Conservation (phyloP, 1,284 basidiomycete species). For the Papiliotrema terrestris region DNA sequence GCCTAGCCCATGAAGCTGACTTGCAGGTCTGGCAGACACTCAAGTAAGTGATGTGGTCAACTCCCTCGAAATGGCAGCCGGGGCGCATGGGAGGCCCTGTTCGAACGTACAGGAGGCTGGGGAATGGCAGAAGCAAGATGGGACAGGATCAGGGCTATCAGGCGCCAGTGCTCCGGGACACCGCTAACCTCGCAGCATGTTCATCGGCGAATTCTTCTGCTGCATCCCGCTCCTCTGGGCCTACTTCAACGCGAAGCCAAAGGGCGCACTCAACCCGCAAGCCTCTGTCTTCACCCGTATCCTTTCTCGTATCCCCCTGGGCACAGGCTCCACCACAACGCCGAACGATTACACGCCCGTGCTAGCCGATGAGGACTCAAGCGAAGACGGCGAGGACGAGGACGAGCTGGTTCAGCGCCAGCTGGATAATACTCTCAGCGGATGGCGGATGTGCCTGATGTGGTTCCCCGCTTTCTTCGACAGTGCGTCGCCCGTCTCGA, state of each 20-base stretch:
- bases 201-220: slow-evolving; percentile 88
- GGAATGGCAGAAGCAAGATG: too few relatives aligned
- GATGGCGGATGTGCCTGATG: slow-evolving; percentile 40
- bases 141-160: too few relatives aligned
- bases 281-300: slow-evolving; percentile 24
- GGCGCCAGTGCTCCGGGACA: too few relatives aligned
- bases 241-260: slow-evolving; percentile 31
- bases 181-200: slow-evolving; percentile 45
- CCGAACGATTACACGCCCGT: slow-evolving; percentile 27
- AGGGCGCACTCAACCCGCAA: slow-evolving; percentile 47
- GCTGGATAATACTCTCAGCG: slow-evolving; percentile 2
- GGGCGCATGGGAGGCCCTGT: too few relatives aligned
- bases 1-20: neutral
- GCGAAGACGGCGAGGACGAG: slow-evolving; percentile 3
- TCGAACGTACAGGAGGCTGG: too few relatives aligned
- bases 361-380: slow-evolving; percentile 21
- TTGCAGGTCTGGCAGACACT: slow-evolving; percentile 78
- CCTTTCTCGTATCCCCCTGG: slow-evolving; percentile 14
- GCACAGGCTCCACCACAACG: slow-evolving; percentile 12
- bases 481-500: slow-evolving; percentile 28
- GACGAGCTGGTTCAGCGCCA: slow-evolving; percentile 23
- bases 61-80: slow-evolving; percentile 11
- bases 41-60: slow-evolving; percentile 61
- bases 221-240: slow-evolving; percentile 76
- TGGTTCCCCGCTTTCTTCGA: slow-evolving; percentile 50